A percentile compares a stretch with the other conserved stretches of the same genome.
These are phyloP conservation scores for Ceratobasidium sp. DNA, from an alignment of 1,284 basidiomycete species.

Conservation along the genomic window DNA sequence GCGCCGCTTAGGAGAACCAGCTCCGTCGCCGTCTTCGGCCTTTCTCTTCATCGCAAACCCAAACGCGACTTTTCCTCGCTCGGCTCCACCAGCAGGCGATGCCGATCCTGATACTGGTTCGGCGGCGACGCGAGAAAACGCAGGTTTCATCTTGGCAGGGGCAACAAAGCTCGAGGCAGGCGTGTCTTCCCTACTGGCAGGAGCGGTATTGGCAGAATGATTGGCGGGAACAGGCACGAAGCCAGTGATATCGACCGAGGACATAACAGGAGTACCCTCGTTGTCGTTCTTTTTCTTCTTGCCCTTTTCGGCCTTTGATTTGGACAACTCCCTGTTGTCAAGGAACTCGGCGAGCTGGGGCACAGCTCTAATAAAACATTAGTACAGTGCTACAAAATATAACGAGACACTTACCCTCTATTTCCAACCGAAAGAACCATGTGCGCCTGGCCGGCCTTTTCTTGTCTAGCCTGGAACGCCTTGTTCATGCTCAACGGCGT, in stretches of 20 bases:
- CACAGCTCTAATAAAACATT: slow-evolving; percentile 69
- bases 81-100: slow-evolving; percentile 66
- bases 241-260: slow-evolving; percentile 66
- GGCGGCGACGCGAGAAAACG: slow-evolving; percentile 80
- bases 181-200: slow-evolving; percentile 64
- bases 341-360: slow-evolving; percentile 83
- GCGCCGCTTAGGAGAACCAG: slow-evolving; percentile 32
- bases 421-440: slow-evolving; percentile 95
- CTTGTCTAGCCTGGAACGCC: slow-evolving; percentile 90
- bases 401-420: slow-evolving; percentile 74
- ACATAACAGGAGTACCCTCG: slow-evolving; percentile 61
- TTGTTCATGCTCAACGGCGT: slow-evolving; percentile 92
- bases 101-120: slow-evolving; percentile 52
- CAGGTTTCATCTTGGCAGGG: slow-evolving; percentile 63
- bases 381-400: slow-evolving; percentile 46
- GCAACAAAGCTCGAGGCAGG: slow-evolving; percentile 70
- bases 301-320: slow-evolving; percentile 79
- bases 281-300: slow-evolving; percentile 81
- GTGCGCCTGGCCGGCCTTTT: slow-evolving; percentile 92
- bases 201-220: slow-evolving; percentile 60
- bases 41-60: slow-evolving; percentile 83
- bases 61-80: slow-evolving; percentile 79
- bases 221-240: slow-evolving; percentile 75
- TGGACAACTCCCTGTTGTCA: slow-evolving; percentile 77
- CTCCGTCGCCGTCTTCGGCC: slow-evolving; percentile 67